phyloP scores from a whole-genome alignment of 345 rosid species.

The Eucalyptus marginata region DNA sequence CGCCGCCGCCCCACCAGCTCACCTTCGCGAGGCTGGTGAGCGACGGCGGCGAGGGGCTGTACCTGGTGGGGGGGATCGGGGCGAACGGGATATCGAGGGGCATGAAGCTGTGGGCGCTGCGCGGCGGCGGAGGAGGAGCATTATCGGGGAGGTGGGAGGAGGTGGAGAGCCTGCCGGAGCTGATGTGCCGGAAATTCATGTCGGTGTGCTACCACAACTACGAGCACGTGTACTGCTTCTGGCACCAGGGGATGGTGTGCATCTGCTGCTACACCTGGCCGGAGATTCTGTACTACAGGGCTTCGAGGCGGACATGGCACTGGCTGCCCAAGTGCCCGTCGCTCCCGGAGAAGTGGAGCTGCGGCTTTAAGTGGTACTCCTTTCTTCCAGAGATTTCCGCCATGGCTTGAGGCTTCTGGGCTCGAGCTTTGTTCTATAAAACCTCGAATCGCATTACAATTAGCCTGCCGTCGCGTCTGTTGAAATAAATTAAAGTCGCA shows the following conservation, averaged over 20 bases:
- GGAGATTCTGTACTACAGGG: constrained; percentile 69
- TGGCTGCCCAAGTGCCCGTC: constrained; percentile 87
- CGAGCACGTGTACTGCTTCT: constrained; percentile 77
- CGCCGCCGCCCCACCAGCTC: constrained; percentile 11
- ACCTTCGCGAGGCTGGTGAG: constrained; percentile 61
- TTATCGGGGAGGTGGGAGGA: constrained; percentile 28
- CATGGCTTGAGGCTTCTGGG: constrained; percentile 21
- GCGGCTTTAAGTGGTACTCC: constrained; percentile 93
- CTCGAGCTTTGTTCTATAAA: background rate
- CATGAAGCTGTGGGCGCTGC: constrained; percentile 60
- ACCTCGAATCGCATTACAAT: background rate
- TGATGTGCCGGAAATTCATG: constrained; percentile 70
- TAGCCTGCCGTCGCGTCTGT: background rate
- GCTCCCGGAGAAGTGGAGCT: constrained; percentile 81
- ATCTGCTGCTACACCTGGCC: constrained; percentile 96
- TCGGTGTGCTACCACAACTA: constrained; percentile 86
- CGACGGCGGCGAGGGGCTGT: constrained; percentile 36
- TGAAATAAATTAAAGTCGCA: background rate
- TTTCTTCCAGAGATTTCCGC: constrained; percentile 62
- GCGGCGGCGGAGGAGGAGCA: constrained; percentile 9
- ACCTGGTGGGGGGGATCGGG: constrained; percentile 78
- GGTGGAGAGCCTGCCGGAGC: constrained; percentile 54
- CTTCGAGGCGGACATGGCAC: constrained; percentile 71
- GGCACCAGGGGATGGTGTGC: constrained; percentile 78
- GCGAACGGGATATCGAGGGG: constrained; percentile 69